Conservation (phyloP, 1,139 yeast species). For the Arxiozyma slooffiae region DNA sequence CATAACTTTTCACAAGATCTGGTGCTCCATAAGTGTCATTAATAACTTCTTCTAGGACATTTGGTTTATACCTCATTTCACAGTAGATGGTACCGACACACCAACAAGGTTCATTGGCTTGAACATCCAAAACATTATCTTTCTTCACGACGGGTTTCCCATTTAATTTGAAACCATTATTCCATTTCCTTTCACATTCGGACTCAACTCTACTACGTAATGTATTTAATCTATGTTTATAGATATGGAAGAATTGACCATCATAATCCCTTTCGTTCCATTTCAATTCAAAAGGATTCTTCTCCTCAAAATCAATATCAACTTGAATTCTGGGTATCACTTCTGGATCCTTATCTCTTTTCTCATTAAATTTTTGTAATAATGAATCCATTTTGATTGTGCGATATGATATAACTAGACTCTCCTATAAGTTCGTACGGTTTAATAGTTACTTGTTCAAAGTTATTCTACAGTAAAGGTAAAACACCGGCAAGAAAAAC, state of each 20-base stretch:
- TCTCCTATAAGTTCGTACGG: too few relatives aligned
- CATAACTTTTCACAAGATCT: conserved; percentile 36
- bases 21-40: conserved; percentile 36
- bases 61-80: conserved; percentile 77
- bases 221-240: conserved; percentile 50
- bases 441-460: not conserved
- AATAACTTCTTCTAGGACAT: conserved; percentile 73
- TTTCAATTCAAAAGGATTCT: conserved; percentile 23
- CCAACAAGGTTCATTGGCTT: conserved; percentile 66
- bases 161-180: conserved; percentile 37
- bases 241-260: conserved; percentile 66
- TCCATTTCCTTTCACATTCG: conserved; percentile 44
- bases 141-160: conserved; percentile 32
- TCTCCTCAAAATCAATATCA: conserved; percentile 10
- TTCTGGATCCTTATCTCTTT: conserved; percentile 8
- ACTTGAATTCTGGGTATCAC: conserved; percentile 10
- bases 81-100: conserved; percentile 83
- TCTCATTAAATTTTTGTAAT: conserved; percentile 13
- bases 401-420: too few relatives aligned
- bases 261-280: conserved; percentile 43
- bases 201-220: conserved; percentile 47
- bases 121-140: conserved; percentile 69
- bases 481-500: not conserved
- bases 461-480: too few relatives aligned
- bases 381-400: conserved; percentile 11